Percentiles rank a stretch among this genome's conserved stretches.
phyloP scores from a whole-genome alignment of 495 filamentous ascomycete genomes.

The Aspergillus diversus region DNA sequence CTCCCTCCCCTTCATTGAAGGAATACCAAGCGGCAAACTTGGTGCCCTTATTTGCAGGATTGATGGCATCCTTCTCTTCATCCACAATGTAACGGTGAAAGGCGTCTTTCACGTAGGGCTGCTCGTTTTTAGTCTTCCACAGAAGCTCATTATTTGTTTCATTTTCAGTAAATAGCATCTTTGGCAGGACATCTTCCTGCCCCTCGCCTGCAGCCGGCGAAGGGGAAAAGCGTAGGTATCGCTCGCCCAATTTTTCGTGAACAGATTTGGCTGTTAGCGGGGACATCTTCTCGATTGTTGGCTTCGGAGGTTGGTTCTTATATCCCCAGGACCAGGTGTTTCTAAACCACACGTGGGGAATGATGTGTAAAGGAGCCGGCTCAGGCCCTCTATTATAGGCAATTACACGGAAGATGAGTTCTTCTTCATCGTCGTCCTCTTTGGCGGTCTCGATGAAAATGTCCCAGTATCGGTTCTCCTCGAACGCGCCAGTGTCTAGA shows the following conservation, averaged over 20 bases:
- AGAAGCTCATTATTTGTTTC: constrained; percentile 83
- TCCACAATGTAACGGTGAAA: constrained; percentile 90
- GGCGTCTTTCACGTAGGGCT: constrained; percentile 90
- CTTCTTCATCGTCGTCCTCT: constrained; percentile 84
- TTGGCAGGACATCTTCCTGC: constrained; percentile 79
- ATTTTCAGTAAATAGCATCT: constrained; percentile 91
- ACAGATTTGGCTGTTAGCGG: constrained; percentile 71
- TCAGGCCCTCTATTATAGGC: constrained; percentile 95
- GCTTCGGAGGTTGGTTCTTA: constrained; percentile 72
- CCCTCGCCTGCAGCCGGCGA: constrained; percentile 80
- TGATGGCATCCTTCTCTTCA: constrained; percentile 76
- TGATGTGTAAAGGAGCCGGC: constrained; percentile 85
- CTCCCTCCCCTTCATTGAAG: constrained; percentile 86
- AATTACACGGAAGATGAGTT: constrained; percentile 91
- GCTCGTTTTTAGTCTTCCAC: constrained; percentile 74
- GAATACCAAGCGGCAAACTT: constrained; percentile 91
- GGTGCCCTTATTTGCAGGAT: constrained; percentile 78
- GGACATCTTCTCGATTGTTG: constrained; percentile 64
- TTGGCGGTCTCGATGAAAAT: constrained; percentile 97
- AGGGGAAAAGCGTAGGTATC: constrained; percentile 84
- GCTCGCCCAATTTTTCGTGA: constrained; percentile 77
- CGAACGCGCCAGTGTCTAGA: constrained; percentile 86
- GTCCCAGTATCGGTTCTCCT: constrained; percentile 95
- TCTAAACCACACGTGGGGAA: constrained; percentile 95
- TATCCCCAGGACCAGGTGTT: constrained; percentile 96